phyloP scores from a whole-genome alignment of 768 basidiomycete genomes.

The Tulasnella sp. region DNA sequence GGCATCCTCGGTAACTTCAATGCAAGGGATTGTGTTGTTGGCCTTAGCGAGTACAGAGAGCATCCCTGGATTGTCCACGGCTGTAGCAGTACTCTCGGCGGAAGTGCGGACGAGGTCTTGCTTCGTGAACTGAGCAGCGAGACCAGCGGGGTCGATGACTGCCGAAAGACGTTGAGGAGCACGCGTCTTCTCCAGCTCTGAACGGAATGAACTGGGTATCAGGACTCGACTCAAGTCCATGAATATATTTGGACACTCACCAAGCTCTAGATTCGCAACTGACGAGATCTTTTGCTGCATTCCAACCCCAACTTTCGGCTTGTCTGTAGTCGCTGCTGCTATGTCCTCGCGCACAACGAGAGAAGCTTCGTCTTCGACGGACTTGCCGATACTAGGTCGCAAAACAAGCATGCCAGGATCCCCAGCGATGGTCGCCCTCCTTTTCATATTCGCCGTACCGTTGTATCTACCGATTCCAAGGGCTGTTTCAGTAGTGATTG shows the following conservation, averaged over 20 bases:
- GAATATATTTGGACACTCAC: constrained; percentile 31
- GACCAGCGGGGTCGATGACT: constrained; percentile 56
- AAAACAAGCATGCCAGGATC: constrained; percentile 44
- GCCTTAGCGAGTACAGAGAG: constrained; percentile 24
- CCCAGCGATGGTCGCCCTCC: background rate
- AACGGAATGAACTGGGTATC: background rate
- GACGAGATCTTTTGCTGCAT: constrained; percentile 58
- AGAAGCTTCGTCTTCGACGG: background rate
- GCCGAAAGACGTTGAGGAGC: constrained; percentile 51
- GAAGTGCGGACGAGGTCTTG: constrained; percentile 32
- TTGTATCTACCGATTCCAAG: background rate
- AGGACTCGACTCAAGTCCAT: background rate
- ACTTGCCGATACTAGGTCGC: constrained; percentile 25
- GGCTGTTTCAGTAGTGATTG: background rate
- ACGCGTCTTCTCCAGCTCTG: constrained; percentile 10
- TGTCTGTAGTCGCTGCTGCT: background rate
- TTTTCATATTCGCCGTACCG: background rate
- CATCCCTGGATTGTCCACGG: constrained; percentile 57
- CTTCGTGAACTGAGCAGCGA: constrained; percentile 43
- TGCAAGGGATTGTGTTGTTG: background rate
- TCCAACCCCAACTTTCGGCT: constrained; percentile 39
- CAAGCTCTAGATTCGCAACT: constrained; percentile 44
- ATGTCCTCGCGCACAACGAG: background rate
- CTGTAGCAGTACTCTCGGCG: constrained; percentile 43
- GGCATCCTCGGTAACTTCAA: background rate